A percentile compares a stretch with the other conserved stretches of the same genome.
These are phyloP conservation scores for Chaetomium sp. DNA, from an alignment of 2,329 filamentous ascomycete genomes.

Conservation along the genomic window DNA sequence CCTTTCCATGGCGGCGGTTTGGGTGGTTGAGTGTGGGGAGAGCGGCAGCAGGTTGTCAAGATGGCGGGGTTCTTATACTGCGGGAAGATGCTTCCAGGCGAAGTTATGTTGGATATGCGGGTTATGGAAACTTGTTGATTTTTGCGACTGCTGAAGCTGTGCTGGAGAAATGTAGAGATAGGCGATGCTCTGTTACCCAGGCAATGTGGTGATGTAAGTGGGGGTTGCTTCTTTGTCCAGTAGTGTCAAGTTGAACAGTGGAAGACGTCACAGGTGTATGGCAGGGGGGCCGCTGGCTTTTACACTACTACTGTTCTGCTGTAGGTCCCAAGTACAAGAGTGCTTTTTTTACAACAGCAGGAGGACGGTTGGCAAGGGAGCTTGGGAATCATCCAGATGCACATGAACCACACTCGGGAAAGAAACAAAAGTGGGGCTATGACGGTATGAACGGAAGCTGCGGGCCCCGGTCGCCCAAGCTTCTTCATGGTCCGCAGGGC, in stretches of 20 bases:
- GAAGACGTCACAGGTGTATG: neutral
- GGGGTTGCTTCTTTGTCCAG: conserved; percentile 4
- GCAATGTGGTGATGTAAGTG: conserved; percentile 1
- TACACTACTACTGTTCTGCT: conserved; percentile 1
- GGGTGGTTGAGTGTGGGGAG: neutral
- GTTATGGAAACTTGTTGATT: neutral
- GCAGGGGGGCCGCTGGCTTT: conserved; percentile 12
- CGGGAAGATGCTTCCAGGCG: neutral
- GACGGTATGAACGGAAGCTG: conserved; percentile 30
- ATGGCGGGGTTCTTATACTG: neutral
- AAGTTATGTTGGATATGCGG: neutral
- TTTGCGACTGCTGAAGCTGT: neutral
- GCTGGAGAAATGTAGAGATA: neutral
- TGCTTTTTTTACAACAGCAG: neutral
- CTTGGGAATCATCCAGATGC: conserved; percentile 17
- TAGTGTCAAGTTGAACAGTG: neutral
- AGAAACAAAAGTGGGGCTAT: conserved; percentile 31
- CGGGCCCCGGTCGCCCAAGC: conserved; percentile 19
- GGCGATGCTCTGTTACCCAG: neutral
- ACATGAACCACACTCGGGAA: neutral
- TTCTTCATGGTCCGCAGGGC: neutral
- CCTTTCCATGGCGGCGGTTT: conserved; percentile 39
- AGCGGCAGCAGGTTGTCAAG: neutral
- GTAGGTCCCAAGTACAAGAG: conserved; percentile 14
- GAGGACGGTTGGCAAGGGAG: conserved; percentile 19